A percentile compares a stretch with the other conserved stretches of the same genome.
Conservation (phyloP, 169 alveolate genomes). For the Plasmodium blacklocki region DNA sequence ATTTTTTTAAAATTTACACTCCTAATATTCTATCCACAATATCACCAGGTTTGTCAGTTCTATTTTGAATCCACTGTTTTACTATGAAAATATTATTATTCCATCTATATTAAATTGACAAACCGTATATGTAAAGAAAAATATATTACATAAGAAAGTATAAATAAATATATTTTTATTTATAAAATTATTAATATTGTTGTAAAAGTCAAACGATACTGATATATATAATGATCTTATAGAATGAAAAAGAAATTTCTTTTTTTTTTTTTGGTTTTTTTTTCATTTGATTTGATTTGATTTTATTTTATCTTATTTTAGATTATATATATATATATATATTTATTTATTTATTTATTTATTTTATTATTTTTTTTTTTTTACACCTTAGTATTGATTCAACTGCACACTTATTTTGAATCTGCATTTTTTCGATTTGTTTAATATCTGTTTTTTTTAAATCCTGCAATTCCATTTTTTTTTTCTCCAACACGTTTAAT, state of each 20-base stretch:
- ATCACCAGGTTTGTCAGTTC: slow-evolving; percentile 53
- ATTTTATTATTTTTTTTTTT: too few species aligned
- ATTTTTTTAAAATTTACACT: slow-evolving; percentile 38
- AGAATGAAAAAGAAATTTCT: too few species aligned
- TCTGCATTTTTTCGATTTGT: slow-evolving; percentile 59
- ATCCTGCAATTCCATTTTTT: slow-evolving; percentile 39
- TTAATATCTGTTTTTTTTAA: slow-evolving; percentile 65
- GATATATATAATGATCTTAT: not conserved
- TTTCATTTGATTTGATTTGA: too few species aligned
- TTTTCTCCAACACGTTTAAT: slow-evolving; percentile 3
- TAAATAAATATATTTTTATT: too few species aligned
- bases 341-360: not conserved
- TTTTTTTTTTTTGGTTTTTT: too few species aligned
- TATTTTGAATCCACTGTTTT: slow-evolving; percentile 69
- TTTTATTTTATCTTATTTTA: too few species aligned
- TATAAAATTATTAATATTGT: too few species aligned
- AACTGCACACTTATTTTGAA: slow-evolving; percentile 48
- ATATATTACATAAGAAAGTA: too few species aligned
- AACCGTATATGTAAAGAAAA: too few species aligned
- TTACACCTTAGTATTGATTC: slow-evolving; percentile 66
- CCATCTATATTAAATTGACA: slow-evolving; percentile 27
- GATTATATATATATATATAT: not conserved
- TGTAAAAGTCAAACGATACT: not conserved
- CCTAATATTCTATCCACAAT: slow-evolving; percentile 65
- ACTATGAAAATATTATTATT: slow-evolving; percentile 60